Evolutionary conservation across 2,329 filamentous ascomycete species (phyloP).

Genomic region (Alternaria novae-zelandiae): DNA sequence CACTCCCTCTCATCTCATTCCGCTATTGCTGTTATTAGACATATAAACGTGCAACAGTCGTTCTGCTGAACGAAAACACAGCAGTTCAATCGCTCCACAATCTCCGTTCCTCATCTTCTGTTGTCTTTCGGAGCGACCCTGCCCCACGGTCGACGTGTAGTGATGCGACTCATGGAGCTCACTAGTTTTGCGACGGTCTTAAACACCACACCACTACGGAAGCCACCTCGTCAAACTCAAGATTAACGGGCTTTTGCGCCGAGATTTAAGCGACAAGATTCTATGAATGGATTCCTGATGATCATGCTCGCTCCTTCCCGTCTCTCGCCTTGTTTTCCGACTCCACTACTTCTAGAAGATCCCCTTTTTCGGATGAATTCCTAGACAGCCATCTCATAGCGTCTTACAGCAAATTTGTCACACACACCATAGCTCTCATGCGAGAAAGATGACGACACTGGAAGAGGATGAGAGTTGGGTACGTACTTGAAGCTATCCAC

Average conservation of each 20-base stretch:
- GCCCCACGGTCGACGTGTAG: background rate
- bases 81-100: background rate
- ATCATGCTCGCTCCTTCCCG: slow-evolving; percentile 1
- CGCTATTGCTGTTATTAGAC: background rate
- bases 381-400: background rate
- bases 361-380: background rate
- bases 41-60: background rate
- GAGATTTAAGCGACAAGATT: background rate
- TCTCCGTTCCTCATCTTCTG: background rate
- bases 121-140: background rate
- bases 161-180: background rate
- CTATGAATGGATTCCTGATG: slow-evolving; percentile 1
- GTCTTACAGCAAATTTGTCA: background rate
- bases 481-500: background rate
- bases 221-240: background rate
- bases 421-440: background rate
- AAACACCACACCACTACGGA: background rate
- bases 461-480: background rate
- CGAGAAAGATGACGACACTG: background rate
- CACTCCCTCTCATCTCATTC: background rate
- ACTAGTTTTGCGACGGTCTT: background rate
- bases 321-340: background rate
- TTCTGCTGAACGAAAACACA: background rate
- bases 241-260: background rate
- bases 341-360: slow-evolving; percentile 9